Evolutionary conservation across 148 eudicot species (phyloP).

Genomic region (Tetragonia tetragonoides): DNA sequence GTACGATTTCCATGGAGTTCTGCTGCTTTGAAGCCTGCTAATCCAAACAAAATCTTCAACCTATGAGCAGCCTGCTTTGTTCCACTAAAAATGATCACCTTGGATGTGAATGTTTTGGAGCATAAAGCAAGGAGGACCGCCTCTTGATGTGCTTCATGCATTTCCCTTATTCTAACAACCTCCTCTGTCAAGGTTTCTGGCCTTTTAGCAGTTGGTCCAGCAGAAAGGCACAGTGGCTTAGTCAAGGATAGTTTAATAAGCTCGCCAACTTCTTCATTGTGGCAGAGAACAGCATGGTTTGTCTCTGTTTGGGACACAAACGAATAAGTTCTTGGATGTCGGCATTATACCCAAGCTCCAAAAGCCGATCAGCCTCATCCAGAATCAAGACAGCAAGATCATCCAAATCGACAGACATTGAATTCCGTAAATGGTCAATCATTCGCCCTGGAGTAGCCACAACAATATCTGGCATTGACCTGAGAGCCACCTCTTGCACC

Average conservation of each 20-base stretch:
- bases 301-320: slow-evolving; percentile 83
- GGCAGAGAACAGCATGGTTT: slow-evolving; percentile 96
- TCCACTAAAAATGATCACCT: slow-evolving; percentile 92
- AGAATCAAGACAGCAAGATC: slow-evolving; percentile 94
- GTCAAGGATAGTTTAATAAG: slow-evolving; percentile 72
- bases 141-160: slow-evolving; percentile 86
- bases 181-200: slow-evolving; percentile 82
- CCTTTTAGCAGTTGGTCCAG: slow-evolving; percentile 77
- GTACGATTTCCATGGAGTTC: slow-evolving; percentile 92
- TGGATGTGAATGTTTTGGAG: slow-evolving; percentile 77
- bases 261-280: slow-evolving; percentile 83
- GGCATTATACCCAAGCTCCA: slow-evolving; percentile 92
- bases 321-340: slow-evolving; percentile 87
- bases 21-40: slow-evolving; percentile 84
- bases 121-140: slow-evolving; percentile 93
- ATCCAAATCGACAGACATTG: slow-evolving; percentile 90
- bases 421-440: slow-evolving; percentile 95
- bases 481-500: slow-evolving; percentile 81
- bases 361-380: slow-evolving; percentile 95
- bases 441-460: slow-evolving; percentile 98
- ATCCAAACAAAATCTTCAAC: slow-evolving; percentile 85
- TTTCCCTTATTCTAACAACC: slow-evolving; percentile 87
- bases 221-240: slow-evolving; percentile 77
- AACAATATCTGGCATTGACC: slow-evolving; percentile 92
- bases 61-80: slow-evolving; percentile 90